Percentiles rank a stretch among this genome's conserved stretches.
Evolutionary conservation across 2,329 filamentous ascomycete genomes (phyloP).

Genomic region (Trichoderma sp.): DNA sequence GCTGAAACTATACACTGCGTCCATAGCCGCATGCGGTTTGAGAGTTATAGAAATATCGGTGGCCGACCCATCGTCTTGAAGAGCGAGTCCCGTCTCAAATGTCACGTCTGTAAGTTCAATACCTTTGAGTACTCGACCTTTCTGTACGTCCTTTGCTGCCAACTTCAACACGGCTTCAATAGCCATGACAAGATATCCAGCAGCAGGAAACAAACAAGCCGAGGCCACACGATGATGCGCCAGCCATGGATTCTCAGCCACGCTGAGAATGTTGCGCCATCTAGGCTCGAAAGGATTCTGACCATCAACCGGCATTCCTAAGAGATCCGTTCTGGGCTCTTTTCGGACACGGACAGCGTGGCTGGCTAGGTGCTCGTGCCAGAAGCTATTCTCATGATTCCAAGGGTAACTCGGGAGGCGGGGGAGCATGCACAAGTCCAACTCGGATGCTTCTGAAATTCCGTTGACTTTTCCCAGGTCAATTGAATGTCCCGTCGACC

Average conservation of each 20-base stretch:
- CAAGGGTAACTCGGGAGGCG: not conserved
- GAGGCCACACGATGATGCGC: not conserved
- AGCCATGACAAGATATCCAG: not conserved
- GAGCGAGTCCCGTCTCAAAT: not conserved
- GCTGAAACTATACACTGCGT: not conserved
- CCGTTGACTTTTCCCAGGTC: not conserved
- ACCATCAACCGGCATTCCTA: not conserved
- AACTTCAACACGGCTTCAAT: not conserved
- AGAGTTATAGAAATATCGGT: not conserved
- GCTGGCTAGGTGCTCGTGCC: not conserved
- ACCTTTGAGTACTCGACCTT: not conserved
- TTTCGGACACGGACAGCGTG: not conserved
- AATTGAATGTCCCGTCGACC: not conserved
- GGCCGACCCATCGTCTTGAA: not conserved
- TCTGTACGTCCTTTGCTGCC: not conserved
- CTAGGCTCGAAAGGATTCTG: not conserved
- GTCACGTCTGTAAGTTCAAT: not conserved
- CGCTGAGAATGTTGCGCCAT: not conserved
- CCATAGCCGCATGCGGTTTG: not conserved
- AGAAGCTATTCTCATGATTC: not conserved
- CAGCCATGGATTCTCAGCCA: not conserved
- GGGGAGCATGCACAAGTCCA: not conserved
- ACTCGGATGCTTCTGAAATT: not conserved
- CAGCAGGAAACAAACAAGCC: not conserved
- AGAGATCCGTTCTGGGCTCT: not conserved